Conservation (phyloP, 495 filamentous ascomycete genomes). For the Chaetomium cochliodes region DNA sequence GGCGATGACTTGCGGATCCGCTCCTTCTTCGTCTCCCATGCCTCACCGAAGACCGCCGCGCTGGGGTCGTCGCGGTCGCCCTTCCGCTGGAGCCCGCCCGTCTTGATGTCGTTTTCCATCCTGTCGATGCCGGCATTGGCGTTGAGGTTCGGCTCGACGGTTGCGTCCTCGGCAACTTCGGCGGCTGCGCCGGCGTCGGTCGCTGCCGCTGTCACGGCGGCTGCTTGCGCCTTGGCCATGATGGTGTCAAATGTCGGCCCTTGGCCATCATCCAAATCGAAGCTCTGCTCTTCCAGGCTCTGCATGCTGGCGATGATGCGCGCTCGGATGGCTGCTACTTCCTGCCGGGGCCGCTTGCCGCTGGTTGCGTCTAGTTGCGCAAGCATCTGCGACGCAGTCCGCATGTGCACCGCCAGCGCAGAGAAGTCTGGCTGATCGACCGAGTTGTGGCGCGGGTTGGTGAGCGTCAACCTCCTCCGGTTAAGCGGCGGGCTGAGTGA, state of each 20-base stretch:
- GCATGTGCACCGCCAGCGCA: slow-evolving; percentile 74
- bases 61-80: slow-evolving; percentile 78
- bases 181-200: slow-evolving; percentile 33
- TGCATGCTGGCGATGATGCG: slow-evolving; percentile 84
- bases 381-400: slow-evolving; percentile 75
- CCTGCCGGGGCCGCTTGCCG: slow-evolving; percentile 65
- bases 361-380: slow-evolving; percentile 71
- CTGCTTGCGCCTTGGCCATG: slow-evolving; percentile 57
- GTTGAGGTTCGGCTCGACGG: slow-evolving; percentile 48
- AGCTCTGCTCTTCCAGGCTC: slow-evolving; percentile 75
- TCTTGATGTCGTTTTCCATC: slow-evolving; percentile 81
- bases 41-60: slow-evolving; percentile 75
- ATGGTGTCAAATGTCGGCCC: slow-evolving; percentile 71
- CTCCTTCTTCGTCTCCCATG: slow-evolving; percentile 72
- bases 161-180: slow-evolving; percentile 43
- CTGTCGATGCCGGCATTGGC: slow-evolving; percentile 66
- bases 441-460: slow-evolving; percentile 41
- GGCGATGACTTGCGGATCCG: slow-evolving; percentile 72
- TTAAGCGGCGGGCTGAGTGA: slow-evolving; percentile 57
- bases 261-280: slow-evolving; percentile 58
- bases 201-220: slow-evolving; percentile 41
- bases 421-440: slow-evolving; percentile 68
- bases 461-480: slow-evolving; percentile 50
- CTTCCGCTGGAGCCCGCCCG: slow-evolving; percentile 69
- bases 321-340: slow-evolving; percentile 71